phyloP scores from a whole-genome alignment of 176 grass and related monocot genomes.

The Triticum dicoccoides region DNA sequence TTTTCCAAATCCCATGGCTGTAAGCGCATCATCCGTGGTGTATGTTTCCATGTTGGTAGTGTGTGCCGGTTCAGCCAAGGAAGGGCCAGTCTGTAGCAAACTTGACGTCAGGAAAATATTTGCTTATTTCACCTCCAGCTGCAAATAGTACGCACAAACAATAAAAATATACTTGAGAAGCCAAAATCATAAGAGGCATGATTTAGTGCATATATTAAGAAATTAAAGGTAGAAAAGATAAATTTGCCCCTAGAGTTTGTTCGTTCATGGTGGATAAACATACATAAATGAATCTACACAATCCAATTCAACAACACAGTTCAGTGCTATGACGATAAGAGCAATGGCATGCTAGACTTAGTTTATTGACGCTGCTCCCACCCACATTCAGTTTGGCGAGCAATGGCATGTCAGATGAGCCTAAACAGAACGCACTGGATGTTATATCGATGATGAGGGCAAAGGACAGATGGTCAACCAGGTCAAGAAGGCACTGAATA shows the following conservation, averaged over 20 bases:
- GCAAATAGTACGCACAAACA: neutral
- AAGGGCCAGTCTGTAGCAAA: neutral
- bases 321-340: neutral
- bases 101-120: neutral
- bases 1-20: slow-evolving; percentile 70
- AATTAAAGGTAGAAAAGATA: neutral
- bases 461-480: neutral
- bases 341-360: neutral
- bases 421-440: neutral
- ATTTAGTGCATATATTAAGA: neutral
- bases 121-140: neutral
- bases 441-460: neutral
- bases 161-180: neutral
- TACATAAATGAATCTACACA: neutral
- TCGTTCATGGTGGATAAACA: neutral
- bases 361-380: neutral
- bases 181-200: neutral
- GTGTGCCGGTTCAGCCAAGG: slow-evolving; percentile 23
- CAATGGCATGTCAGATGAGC: neutral
- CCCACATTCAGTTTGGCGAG: neutral
- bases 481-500: neutral
- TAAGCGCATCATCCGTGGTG: slow-evolving; percentile 66
- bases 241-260: neutral
- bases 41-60: slow-evolving; percentile 47
- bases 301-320: neutral